Base-by-base conservation (phyloP, 2,329 filamentous ascomycete species). In the Penicillium freii region DNA sequence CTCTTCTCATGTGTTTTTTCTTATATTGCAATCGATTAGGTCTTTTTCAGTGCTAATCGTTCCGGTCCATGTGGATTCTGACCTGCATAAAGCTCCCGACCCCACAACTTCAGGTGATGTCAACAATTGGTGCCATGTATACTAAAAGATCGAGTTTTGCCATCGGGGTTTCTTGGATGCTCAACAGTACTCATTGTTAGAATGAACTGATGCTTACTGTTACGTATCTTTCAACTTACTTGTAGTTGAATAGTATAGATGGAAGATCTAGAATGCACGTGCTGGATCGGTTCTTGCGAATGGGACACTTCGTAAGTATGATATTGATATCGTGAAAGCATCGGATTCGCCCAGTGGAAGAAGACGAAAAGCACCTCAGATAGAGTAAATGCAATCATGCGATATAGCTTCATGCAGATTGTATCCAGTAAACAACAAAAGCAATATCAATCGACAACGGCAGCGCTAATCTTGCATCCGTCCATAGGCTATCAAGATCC, bases 41-140 rank as follows among this genome's bases (percentile, higher is more conserved):
- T 42, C 7, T 42, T 29, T 40, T n/a, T 25, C 8, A 7, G 33
- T n/a, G 33, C 15, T 29, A 54, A 47, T 40, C 43, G 29, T 27
- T 15, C 7, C 17, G 31, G 40, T 33, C 43, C 34, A 49, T 49
- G 51, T 54, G 51, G 51, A 42, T 55, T 55, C 17, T 55, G 52
- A n/a, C 45, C 23, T 55, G 52, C 52, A 55, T 55, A 21, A 27
- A 42, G 38, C 38, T 53, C 38, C 45, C 29, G 38, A 5, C 52
- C 46, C 52, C 45, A 36, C 45, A 55, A 50, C 21, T 27, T n/a
- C 13, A 19, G 21, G 42, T 43, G 11, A 49, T 15, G 19, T 25
- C 19, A 48, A 36, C 33, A 27, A 23, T n/a, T 36, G 15, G 9
- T 48, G 31, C 23, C 19, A 49, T 19, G 33, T 29, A 25, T 19